Base-by-base conservation (phyloP, 2,329 filamentous ascomycete species). In the Raffaelea arxii region DNA sequence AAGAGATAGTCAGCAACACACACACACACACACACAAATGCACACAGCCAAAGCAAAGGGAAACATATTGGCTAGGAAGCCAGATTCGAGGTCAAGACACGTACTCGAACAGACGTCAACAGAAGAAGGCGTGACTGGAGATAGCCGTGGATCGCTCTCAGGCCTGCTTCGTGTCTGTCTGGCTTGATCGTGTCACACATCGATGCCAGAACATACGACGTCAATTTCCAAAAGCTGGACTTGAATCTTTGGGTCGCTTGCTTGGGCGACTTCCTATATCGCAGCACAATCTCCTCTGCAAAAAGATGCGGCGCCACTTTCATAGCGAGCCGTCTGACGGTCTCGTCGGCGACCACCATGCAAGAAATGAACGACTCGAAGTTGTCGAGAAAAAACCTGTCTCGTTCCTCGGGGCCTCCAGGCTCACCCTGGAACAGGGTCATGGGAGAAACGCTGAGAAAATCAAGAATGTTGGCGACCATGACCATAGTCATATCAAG, bases 121-220 rank as follows among this genome's bases (percentile, higher is more conserved):
- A 83, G 61, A 4, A 71, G 56, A 11, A 80, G 58, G 19, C 77
- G 69, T 35, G 76, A 71, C 54, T 75, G 69, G 5, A 83, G 62
- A 53, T 79, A 82, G 32, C 70, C 68, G 54, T 74, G 69, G 37
- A 82, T 70, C 7, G 66, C 65, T 49, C 60, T 63, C 6, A 79
- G 59, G 9, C 66, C 64, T 7, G 62, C 53, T n/a, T 68, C 63
- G 32, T 70, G 65, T 18, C 65, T 66, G 19, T 69, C 63, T 16
- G 66, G 57, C 38, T 60, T 61, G 41, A 74, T 64, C 43, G 65
- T 65, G 41, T 77, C 72, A 46, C 72, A 76, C 52, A 79, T 64
- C 10, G 62, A 62, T 18, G 69, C 64, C 19, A 79, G 54, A 11
- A 71, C 64, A 24, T 65, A 59, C 16, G 68, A 70, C 72, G 73